phyloP scores from a whole-genome alignment of 164 flowering plant species.

The Magnolia changhungtana region DNA sequence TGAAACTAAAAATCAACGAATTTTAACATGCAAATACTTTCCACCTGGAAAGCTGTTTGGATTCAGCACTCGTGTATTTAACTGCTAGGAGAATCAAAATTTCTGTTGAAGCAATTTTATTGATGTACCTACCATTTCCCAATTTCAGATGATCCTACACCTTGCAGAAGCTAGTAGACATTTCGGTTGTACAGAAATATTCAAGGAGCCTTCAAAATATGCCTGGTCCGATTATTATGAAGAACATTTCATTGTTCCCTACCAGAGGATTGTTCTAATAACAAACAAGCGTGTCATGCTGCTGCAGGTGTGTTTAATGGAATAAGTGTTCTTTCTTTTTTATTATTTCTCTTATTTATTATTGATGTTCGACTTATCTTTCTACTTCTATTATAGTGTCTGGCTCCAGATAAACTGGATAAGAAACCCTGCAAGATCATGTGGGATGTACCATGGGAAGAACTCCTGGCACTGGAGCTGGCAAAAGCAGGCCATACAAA shows the following conservation, averaged over 20 bases:
- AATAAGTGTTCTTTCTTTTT: background rate
- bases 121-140: conserved; percentile 8
- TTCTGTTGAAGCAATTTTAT: background rate
- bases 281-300: conserved; percentile 85
- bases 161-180: conserved; percentile 90
- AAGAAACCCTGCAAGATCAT: conserved; percentile 85
- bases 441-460: conserved; percentile 99
- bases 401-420: conserved; percentile 69
- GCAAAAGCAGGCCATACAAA: conserved; percentile 70
- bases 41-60: background rate
- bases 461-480: conserved; percentile 79
- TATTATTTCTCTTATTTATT: background rate
- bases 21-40: background rate
- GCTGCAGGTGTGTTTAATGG: conserved; percentile 59
- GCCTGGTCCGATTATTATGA: conserved; percentile 92
- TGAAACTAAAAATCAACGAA: background rate
- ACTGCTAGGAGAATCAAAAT: background rate
- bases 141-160: conserved; percentile 73
- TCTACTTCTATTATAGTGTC: conserved; percentile 40
- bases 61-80: background rate
- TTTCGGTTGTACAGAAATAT: conserved; percentile 91
- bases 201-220: conserved; percentile 95
- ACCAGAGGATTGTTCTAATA: conserved; percentile 67
- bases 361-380: background rate
- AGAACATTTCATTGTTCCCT: conserved; percentile 69